These are phyloP conservation scores for Suillus decipiens DNA, from an alignment of 768 basidiomycete genomes.

Conservation along the genomic window DNA sequence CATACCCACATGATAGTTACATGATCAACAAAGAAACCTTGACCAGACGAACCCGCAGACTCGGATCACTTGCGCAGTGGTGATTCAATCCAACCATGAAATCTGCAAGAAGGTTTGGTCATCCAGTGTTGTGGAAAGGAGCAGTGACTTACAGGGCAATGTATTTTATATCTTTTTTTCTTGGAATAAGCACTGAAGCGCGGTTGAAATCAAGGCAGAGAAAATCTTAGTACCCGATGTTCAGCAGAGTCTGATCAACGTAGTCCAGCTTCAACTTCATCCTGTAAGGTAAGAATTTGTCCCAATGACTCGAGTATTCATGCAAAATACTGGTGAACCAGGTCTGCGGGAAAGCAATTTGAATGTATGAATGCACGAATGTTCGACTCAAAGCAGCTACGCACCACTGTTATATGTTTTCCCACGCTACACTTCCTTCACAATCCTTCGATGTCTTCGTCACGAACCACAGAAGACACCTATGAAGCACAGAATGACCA, in stretches of 20 bases:
- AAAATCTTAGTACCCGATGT: neutral
- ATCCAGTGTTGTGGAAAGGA: neutral
- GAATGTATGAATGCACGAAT: no score
- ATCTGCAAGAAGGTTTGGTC: neutral
- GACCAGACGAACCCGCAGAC: no score
- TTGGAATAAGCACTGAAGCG: neutral
- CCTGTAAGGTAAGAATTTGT: neutral
- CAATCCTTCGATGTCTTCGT: conserved; percentile 35
- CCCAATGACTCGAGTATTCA: neutral
- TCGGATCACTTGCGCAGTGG: no score
- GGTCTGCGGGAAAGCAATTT: neutral
- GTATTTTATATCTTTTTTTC: neutral
- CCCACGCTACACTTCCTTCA: conserved; percentile 19
- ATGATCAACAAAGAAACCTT: neutral
- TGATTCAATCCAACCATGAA: neutral
- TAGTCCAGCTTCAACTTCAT: neutral
- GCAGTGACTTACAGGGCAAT: neutral
- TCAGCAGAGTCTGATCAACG: neutral
- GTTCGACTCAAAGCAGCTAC: no score
- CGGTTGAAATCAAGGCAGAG: neutral
- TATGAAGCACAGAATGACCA: conserved; percentile 89
- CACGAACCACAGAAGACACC: conserved; percentile 58
- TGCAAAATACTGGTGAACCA: neutral
- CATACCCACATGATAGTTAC: neutral
- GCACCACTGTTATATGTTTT: conserved; percentile 10